phyloP scores from a whole-genome alignment of 78 protist species.

The Acrasis kona region DNA sequence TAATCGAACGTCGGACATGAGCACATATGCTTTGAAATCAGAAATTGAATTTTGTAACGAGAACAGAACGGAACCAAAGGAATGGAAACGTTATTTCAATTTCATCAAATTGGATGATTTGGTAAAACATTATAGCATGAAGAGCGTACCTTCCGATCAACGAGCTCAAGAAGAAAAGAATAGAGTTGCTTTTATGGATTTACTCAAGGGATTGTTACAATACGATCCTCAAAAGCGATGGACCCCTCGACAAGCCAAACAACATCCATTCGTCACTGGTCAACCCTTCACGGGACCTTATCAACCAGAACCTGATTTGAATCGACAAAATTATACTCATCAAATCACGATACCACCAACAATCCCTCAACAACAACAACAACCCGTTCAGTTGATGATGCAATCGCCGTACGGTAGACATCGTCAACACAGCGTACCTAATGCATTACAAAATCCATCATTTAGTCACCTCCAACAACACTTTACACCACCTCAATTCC shows the following conservation, averaged over 20 bases:
- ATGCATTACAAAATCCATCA: too few relatives aligned
- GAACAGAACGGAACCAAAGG: background rate
- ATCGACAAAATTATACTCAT: too few relatives aligned
- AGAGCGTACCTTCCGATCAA: background rate
- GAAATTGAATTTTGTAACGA: conserved; percentile 2
- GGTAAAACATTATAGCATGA: background rate
- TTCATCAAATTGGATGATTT: background rate
- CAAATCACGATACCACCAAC: too few relatives aligned
- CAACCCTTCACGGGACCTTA: background rate
- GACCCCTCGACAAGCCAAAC: conserved; percentile 22
- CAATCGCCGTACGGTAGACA: too few relatives aligned
- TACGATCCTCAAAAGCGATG: background rate
- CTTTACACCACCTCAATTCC: too few relatives aligned
- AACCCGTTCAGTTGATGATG: too few relatives aligned
- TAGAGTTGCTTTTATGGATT: background rate
- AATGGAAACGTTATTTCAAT: background rate
- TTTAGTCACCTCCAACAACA: too few relatives aligned
- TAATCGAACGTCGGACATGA: background rate
- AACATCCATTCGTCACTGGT: conserved; percentile 36
- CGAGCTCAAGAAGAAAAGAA: background rate
- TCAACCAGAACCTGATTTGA: background rate
- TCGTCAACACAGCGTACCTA: too few relatives aligned
- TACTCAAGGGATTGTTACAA: background rate
- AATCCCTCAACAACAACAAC: too few relatives aligned
- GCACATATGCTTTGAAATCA: background rate